Conservation (phyloP, 2,329 filamentous ascomycete genomes). For the Fusarium anguioides region DNA sequence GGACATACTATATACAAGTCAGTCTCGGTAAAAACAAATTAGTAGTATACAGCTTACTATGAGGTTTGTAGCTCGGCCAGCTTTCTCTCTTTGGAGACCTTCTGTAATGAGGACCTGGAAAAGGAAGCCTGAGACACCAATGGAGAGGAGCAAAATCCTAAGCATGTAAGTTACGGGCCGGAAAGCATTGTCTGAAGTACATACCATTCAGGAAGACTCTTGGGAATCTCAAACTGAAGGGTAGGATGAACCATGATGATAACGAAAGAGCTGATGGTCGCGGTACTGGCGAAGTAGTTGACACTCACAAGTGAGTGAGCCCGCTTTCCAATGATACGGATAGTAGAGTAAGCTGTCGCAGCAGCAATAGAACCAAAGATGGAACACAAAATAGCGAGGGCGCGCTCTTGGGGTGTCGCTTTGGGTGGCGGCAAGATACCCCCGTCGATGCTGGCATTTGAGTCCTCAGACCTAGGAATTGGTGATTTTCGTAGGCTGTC, state of each 20-base stretch:
- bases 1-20: constrained; percentile 44
- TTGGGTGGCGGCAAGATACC: constrained; percentile 48
- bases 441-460: constrained; percentile 12
- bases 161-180: constrained; percentile 43
- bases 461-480: neutral
- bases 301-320: constrained; percentile 81
- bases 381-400: constrained; percentile 72
- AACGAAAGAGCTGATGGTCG: constrained; percentile 71
- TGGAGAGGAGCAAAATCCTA: constrained; percentile 66
- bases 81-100: constrained; percentile 76
- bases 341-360: constrained; percentile 76
- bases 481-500: constrained; percentile 7
- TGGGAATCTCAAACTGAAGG: constrained; percentile 53
- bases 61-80: constrained; percentile 48
- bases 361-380: constrained; percentile 77
- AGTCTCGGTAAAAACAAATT: rapidly evolving
- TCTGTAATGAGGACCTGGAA: constrained; percentile 82
- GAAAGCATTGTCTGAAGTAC: rapidly evolving
- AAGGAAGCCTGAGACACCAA: constrained; percentile 79
- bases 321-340: constrained; percentile 78
- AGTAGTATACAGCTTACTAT: constrained; percentile 34
- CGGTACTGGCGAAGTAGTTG: constrained; percentile 78
- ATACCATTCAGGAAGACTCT: constrained; percentile 43
- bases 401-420: constrained; percentile 68
- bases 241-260: constrained; percentile 63